Percentiles rank a stretch among this genome's conserved stretches.
These are phyloP conservation scores for Rhizophagus sp. DNA, from an alignment of 192 early-diverging fungal species.

Conservation along the genomic window DNA sequence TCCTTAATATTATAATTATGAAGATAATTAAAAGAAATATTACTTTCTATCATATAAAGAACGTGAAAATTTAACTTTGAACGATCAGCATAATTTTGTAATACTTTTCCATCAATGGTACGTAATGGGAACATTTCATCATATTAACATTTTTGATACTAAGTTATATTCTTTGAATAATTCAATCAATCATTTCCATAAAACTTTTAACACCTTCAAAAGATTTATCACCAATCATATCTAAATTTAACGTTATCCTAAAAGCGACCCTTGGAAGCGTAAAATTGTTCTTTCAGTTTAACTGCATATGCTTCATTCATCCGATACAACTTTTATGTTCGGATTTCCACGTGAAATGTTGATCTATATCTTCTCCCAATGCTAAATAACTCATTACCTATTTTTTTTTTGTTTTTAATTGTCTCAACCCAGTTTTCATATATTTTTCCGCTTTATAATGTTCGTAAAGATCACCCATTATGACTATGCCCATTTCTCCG, in stretches of 20 bases:
- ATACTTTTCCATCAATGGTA: neutral
- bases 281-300: too few relatives aligned
- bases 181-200: constrained; percentile 9
- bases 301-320: too few relatives aligned
- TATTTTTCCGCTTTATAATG: too few relatives aligned
- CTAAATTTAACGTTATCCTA: constrained; percentile 24
- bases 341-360: too few relatives aligned
- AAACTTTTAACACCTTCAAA: neutral
- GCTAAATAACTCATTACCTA: too few relatives aligned
- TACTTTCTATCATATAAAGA: constrained; percentile 49
- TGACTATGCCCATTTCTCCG: too few relatives aligned
- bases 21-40: constrained; percentile 41
- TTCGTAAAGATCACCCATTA: too few relatives aligned
- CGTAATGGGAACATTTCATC: neutral
- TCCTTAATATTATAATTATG: constrained; percentile 46
- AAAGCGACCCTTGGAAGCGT: too few relatives aligned
- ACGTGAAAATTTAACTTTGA: constrained; percentile 37
- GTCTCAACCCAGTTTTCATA: too few relatives aligned
- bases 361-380: too few relatives aligned
- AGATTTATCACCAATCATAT: neutral
- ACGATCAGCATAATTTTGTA: constrained; percentile 13
- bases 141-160: neutral
- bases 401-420: too few relatives aligned
- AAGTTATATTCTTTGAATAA: constrained; percentile 41
- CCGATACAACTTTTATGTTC: too few relatives aligned